Base-by-base conservation (phyloP, 805 yeast species). In the Debaryomyces hansenii region DNA sequence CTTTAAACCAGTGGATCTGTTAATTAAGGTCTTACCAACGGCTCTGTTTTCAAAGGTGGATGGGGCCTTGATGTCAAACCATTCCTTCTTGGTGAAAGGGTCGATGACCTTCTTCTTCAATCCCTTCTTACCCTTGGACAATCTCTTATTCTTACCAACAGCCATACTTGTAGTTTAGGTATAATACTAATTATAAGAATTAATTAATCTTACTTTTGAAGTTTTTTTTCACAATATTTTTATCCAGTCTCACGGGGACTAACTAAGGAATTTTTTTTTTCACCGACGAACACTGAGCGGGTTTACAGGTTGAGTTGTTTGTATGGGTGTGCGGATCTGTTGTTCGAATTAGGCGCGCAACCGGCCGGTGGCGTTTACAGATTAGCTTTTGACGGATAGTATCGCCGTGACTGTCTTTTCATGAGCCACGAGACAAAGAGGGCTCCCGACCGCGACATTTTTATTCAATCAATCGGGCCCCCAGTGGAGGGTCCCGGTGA, bases 31-130 rank as follows among this genome's bases (percentile, higher is more conserved):
- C 85, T 92, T 91, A 78, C 98, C 98, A 72, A 90, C 97, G 69
- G 88, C 89, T 81, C 97, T 91, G 87, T 89, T 90, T 79, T 91
- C 97, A 70, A 91, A 92, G 66, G 97, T 90, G 67, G 97, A 85
- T 71, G 98, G 98, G 61, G 98, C 98, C 83, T 91, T 90, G 80
- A 91, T 89, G 77, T 88, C 96, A 77, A 81, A 91, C 98, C 98
- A 92, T 69, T 91, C 98, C 82, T 92, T 92, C 79, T 91, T 90
- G 85, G 96, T 83, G 94, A 92, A 92, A 73, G 98, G 98, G 84
- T 92, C 99, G 64, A 90, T 96, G 73, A 88, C 94, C 86, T 86
- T 92, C 96, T 92, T 94, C 96, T 92, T 92, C 77, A 90, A 80
- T 72, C 98, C 97, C 80, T 92, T 92, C 90, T 87, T 86, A 72